Evolutionary conservation across 257 asterid species (phyloP), one percentile per base, ranked within the genome.

Genomic region (Oldenlandia corymbosa): DNA sequence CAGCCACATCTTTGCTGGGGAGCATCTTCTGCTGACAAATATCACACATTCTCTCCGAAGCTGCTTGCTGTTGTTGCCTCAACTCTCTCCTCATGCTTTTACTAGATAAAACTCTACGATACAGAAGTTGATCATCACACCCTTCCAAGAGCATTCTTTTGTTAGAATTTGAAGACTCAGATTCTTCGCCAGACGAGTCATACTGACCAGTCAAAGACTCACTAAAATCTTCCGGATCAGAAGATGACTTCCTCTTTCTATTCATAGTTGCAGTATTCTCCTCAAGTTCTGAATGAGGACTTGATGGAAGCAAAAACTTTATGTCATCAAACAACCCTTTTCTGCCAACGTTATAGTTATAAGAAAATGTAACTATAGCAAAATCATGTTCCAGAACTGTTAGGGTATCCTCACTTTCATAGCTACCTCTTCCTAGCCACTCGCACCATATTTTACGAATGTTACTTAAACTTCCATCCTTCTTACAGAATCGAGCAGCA

Each of bases 361-460:
- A 88, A 28, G 96, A 60, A 74, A 91, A 88, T 11, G 85, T 78
- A 59, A 91, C 83, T 61, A 91, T 64, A 46, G 94, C 90, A 78
- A 86, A 88, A 37, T 86, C 96, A 60, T 91, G 96, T 69, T 83
- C 95, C 46, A 79, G 76, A 66, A 79, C 75, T 64, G n/a, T 43
- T 18, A 50, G 43, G 57, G 45, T 56, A 73, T 73, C 83, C 45
- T 75, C 78, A 63, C 69, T 30, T 17, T 66, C 39, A 0, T 43
- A 37, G 42, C 68, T 75, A 65, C 65, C 73, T 50, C 70, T 75
- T 59, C 85, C 93, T 36, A 91, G 74, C 95, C 98, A 91, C 68
- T 91, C 95, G 48, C 95, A 91, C 98, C 98, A 91, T 76, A 91
- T 86, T 77, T 75, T 86, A 75, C 58, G 80, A 65, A 91, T 76